Percentiles rank a stretch among this genome's conserved stretches.
Evolutionary conservation across 2,329 filamentous ascomycete species (phyloP).

Genomic region (Blastomyces percursus): DNA sequence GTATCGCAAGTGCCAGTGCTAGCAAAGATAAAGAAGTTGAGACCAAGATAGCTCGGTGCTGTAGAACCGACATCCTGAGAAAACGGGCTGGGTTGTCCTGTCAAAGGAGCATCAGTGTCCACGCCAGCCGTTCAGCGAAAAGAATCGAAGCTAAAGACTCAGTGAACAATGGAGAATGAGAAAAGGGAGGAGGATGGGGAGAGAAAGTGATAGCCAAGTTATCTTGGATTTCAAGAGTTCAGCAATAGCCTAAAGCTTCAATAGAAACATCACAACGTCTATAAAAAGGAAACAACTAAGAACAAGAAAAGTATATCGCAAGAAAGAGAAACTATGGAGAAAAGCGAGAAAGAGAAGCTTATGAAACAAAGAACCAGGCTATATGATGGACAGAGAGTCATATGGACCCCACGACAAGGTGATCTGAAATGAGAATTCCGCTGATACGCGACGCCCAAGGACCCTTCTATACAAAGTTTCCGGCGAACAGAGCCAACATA

Average conservation of each 20-base stretch:
- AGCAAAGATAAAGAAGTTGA: neutral
- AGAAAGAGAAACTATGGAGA: neutral
- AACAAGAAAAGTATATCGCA: neutral
- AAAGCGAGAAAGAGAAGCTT: neutral
- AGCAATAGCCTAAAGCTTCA: neutral
- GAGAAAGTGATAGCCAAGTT: neutral
- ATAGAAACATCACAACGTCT: constrained; percentile 1
- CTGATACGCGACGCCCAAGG: neutral
- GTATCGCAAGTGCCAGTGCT: constrained; percentile 11
- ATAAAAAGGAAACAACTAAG: neutral
- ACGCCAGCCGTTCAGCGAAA: neutral
- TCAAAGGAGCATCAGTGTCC: neutral
- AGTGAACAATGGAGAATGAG: neutral
- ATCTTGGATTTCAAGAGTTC: neutral
- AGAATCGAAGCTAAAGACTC: neutral
- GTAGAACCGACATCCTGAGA: neutral
- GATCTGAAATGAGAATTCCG: neutral
- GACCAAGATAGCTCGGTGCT: neutral
- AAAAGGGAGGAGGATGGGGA: neutral
- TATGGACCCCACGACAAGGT: neutral
- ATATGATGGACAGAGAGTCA: neutral
- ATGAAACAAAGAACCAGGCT: neutral
- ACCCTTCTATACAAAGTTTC: neutral
- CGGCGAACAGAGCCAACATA: neutral
- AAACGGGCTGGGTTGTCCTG: neutral